A percentile compares a stretch with the other conserved stretches of the same genome.
Evolutionary conservation across 2,329 filamentous ascomycete species (phyloP).

Genomic region (Fusarium guadeloupense): DNA sequence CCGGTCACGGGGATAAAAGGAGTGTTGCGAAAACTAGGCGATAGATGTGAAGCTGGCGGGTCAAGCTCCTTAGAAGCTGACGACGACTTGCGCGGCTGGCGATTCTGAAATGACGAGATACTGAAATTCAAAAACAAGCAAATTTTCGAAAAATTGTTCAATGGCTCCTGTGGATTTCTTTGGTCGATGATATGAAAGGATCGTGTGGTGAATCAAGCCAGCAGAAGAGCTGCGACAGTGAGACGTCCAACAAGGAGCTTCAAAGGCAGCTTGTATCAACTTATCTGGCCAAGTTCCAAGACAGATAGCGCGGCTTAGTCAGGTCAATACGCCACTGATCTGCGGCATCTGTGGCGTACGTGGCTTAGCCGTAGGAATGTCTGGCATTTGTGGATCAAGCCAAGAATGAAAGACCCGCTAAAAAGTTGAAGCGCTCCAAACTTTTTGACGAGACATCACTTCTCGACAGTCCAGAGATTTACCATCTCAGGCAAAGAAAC

Average conservation of each 20-base stretch:
- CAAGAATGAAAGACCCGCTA: conserved; percentile 40
- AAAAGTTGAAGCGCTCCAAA: conserved; percentile 45
- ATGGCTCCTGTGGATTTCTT: neutral
- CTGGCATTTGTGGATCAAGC: conserved; percentile 8
- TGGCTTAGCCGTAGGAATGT: conserved; percentile 8
- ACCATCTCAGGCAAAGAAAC: conserved; percentile 35
- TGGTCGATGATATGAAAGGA: conserved; percentile 7
- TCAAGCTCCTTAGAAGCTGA: conserved; percentile 26
- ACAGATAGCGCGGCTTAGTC: conserved; percentile 38
- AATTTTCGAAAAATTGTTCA: neutral
- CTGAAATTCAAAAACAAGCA: neutral
- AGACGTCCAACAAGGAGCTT: conserved; percentile 39
- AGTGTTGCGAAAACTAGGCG: conserved; percentile 31
- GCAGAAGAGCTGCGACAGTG: conserved; percentile 32
- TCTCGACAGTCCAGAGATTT: conserved; percentile 21
- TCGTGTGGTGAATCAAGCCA: conserved; percentile 27
- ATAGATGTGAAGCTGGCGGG: conserved; percentile 16
- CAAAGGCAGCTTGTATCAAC: conserved; percentile 30
- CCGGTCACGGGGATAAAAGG: conserved; percentile 4
- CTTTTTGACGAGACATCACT: conserved; percentile 36
- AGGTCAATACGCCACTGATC: conserved; percentile 25
- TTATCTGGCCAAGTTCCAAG: conserved; percentile 42
- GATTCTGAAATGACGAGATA: neutral
- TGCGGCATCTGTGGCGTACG: conserved; percentile 16
- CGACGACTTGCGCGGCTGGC: conserved; percentile 37